phyloP scores from a whole-genome alignment of 2,329 filamentous ascomycete species.

The Arachnopeziza araneosa region DNA sequence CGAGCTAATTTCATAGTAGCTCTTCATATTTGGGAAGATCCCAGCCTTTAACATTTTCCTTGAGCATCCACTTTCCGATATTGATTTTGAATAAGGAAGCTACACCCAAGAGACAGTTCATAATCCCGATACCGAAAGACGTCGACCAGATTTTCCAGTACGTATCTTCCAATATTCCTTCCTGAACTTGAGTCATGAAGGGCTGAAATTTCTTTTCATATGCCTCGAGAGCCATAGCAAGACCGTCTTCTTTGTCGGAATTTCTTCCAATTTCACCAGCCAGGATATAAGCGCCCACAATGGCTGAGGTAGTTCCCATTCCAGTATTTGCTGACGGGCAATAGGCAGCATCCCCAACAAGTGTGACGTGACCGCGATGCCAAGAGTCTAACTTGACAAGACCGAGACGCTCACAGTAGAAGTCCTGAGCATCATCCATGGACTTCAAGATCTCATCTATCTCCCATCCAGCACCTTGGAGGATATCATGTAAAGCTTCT shows the following conservation, averaged over 20 bases:
- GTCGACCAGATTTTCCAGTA: background rate
- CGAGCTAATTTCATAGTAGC: background rate
- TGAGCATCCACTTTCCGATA: background rate
- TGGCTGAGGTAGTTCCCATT: slow-evolving; percentile 42
- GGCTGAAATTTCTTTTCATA: background rate
- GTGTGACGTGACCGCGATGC: slow-evolving; percentile 40
- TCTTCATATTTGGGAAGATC: background rate
- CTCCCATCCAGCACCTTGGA: slow-evolving; percentile 40
- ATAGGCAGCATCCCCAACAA: slow-evolving; percentile 50
- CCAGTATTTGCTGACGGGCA: slow-evolving; percentile 41
- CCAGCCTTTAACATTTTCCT: background rate
- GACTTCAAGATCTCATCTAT: slow-evolving; percentile 36
- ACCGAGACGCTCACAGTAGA: slow-evolving; percentile 39
- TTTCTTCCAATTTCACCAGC: slow-evolving; percentile 42
- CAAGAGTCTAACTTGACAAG: slow-evolving; percentile 39
- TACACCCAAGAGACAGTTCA: background rate
- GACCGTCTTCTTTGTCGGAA: background rate
- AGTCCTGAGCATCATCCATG: slow-evolving; percentile 35
- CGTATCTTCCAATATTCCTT: background rate
- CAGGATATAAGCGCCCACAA: slow-evolving; percentile 48
- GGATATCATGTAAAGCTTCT: slow-evolving; percentile 33
- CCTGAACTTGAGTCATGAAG: background rate
- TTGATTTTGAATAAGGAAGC: background rate
- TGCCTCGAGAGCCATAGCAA: background rate
- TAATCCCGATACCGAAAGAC: background rate